phyloP scores from a whole-genome alignment of 129 eudicot genomes.

The sunflower (Helianthus annuus) region DNA sequence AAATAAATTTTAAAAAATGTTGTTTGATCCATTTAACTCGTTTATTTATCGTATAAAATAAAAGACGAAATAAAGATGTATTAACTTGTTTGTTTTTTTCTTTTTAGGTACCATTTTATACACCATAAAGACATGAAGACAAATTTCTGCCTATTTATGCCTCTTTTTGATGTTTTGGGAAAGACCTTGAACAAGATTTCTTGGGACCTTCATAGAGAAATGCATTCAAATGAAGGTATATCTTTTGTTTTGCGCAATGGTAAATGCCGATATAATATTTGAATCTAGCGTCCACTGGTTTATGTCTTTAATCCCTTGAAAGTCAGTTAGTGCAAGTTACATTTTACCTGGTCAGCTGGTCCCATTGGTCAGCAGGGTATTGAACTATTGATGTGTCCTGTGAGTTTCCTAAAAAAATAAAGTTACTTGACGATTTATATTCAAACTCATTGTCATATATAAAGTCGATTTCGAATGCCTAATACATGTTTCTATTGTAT shows the following conservation, averaged over 20 bases:
- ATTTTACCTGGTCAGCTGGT: not conserved
- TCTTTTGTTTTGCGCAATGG: not conserved
- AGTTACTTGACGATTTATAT: not conserved
- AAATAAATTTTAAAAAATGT: not conserved
- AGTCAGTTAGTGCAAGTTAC: not conserved
- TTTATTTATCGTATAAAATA: not conserved
- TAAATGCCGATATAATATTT: too few species aligned
- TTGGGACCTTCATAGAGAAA: constrained; percentile 68
- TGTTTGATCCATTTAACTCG: not conserved
- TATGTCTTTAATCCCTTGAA: not conserved
- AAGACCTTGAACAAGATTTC: constrained; percentile 54
- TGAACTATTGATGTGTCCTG: too few species aligned
- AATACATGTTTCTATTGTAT: constrained; percentile 4
- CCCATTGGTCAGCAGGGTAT: not conserved
- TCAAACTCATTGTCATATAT: not conserved
- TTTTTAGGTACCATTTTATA: constrained; percentile 63
- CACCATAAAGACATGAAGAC: constrained; percentile 64
- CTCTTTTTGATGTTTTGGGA: constrained; percentile 63
- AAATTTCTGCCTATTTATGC: constrained; percentile 85
- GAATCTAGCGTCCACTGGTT: too few species aligned
- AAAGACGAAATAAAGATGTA: not conserved
- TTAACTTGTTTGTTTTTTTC: constrained; percentile 3
- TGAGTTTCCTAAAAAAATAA: not conserved
- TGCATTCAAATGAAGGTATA: constrained; percentile 49
- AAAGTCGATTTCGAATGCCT: not conserved